phyloP scores from a whole-genome alignment of 192 early-diverging fungal species.

The Rhizoclosmatium globosum region DNA sequence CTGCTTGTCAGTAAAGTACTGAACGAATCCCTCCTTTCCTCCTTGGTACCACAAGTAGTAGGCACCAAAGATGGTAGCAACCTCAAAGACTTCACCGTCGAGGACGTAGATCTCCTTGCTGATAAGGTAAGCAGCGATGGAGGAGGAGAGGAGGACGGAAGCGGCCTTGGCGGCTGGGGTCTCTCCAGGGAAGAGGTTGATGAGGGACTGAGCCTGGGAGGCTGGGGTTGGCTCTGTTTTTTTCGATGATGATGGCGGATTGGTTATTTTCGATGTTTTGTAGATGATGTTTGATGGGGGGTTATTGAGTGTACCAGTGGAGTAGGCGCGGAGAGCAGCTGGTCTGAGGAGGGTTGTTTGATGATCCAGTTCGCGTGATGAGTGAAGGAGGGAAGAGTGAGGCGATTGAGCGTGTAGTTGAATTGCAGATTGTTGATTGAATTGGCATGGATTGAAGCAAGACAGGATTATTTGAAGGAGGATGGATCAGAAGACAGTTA shows the following conservation, averaged over 20 bases:
- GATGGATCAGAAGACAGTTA: background rate
- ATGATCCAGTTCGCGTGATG: background rate
- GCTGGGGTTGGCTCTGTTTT: slow-evolving; percentile 10
- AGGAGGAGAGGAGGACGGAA: slow-evolving; percentile 83
- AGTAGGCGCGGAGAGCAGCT: slow-evolving; percentile 11
- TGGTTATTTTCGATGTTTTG: background rate
- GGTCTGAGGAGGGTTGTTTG: slow-evolving; percentile 5
- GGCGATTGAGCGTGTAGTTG: too few species aligned
- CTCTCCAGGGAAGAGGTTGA: slow-evolving; percentile 93
- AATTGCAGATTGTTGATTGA: too few species aligned
- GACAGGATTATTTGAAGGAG: background rate
- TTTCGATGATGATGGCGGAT: background rate
- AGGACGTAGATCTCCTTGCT: slow-evolving; percentile 98
- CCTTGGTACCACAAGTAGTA: slow-evolving; percentile 79
- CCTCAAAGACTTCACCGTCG: slow-evolving; percentile 91
- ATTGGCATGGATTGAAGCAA: background rate
- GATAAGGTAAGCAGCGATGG: slow-evolving; percentile 85
- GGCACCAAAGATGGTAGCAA: slow-evolving; percentile 82
- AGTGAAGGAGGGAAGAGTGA: background rate
- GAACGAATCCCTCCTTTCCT: slow-evolving; percentile 83
- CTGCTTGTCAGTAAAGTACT: slow-evolving; percentile 68
- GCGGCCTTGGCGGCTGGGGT: slow-evolving; percentile 88
- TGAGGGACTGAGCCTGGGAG: slow-evolving; percentile 78
- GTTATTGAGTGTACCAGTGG: background rate
- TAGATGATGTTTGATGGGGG: background rate